Evolutionary conservation across 179 eudicot species (phyloP), one percentile per base, ranked within the genome.

Genomic region (Camellia oleifera): DNA sequence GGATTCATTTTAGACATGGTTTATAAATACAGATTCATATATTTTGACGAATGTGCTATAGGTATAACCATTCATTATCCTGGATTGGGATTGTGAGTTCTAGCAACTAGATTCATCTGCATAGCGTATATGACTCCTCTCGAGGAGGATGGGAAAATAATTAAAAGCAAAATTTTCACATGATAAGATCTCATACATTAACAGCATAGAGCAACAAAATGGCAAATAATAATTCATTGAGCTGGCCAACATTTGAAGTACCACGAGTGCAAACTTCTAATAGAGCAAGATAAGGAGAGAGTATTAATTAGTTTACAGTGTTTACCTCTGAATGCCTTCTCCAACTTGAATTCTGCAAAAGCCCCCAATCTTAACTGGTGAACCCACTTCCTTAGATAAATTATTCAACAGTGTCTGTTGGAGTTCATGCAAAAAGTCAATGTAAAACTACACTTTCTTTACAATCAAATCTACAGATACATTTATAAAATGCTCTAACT

Each of bases 301-400:
- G 50, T 53, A 15, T 9, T 9, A 70, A 40, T 11, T 57, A 77
- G 52, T 18, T 52, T 56, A 56, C 5, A 18, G 69, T 18, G 48
- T 78, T 83, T 84, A 95, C 99, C 93, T 89, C 80, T 89, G 92
- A 60, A 86, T 86, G 53, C 95, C 97, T 89, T 95, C 99, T 53
- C 99, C 99, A 81, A 94, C 97, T 91, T 94, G 94, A 83, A 95
- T 75, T 84, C 99, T 88, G 57, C 87, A 82, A 85, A 92, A 95
- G 79, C 82, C 90, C 44, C 85, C 93, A 77, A 95, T 90, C 82
- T 85, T 94, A 82, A 94, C 94, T 20, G 92, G 87, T 53, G 91
- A 92, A 46, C 93, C 91, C 75, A 95, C 90, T 86, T 94, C 92
- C 82, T 92, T 89, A 78, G 97, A 90, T 68, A 95, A 79, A 83